Evolutionary conservation across 768 basidiomycete species (phyloP), one percentile per base, ranked within the genome.

Genomic region (Lentinula aciculospora): DNA sequence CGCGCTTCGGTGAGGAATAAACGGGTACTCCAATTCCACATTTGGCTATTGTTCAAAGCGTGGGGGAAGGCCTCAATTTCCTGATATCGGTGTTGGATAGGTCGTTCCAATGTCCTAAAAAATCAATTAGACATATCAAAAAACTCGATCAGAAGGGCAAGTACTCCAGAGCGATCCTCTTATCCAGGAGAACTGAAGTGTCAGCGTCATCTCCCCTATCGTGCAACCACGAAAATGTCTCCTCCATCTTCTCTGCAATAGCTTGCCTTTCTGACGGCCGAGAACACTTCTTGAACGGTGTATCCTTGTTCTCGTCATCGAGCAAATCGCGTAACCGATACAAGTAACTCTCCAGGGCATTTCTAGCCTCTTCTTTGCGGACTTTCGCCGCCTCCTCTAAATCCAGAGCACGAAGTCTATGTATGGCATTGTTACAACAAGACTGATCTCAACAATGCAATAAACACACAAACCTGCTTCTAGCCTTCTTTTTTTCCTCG

Each of bases 341-440:
- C n/a, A 98, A 72, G 67, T 97, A 97, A 31, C 88, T 84, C 71
- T 99, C 97, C 53, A 99, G 83, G 25, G 81, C 78, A 71, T 99
- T 99, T 29, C 88, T 80, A 2, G 93, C 92, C 69, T 98, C 97
- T 65, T 95, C 95, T 31, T 85, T 85, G 54, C 84, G 83, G 31
- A 76, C 78, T 69, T 92, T 93, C 17, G 85, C 81, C 2, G 78
- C 74, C 73, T 98, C 95, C 56, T 88, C 85, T 6, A 75, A 69
- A 63, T 96, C 91, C 59, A 96, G 77, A 9, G 85, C 83, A 12
- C 87, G 82, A 10, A 99, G 76, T 68, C 95, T 97, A 60, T 34
- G 23, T 21, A 25, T 39, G 48, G 10, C 23, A 23, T 19, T 6
- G 19, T 28, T 17, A 10, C 27, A 62, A 12, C 28, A 48, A 19